Base-by-base conservation (phyloP, 108 stramenopile species). In the Nitzschia sp. region DNA sequence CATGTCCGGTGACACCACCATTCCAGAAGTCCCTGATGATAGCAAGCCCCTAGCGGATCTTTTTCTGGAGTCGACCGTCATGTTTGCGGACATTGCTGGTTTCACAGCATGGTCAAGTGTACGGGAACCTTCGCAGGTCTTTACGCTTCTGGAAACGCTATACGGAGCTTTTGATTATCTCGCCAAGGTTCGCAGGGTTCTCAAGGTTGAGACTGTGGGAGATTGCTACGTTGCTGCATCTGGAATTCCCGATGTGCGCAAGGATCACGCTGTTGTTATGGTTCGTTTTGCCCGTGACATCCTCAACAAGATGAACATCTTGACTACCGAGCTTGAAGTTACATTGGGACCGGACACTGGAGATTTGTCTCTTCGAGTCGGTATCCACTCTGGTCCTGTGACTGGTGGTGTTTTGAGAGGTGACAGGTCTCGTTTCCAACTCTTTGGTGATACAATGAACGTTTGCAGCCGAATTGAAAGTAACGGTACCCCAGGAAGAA, bases 101-200 rank as follows among this genome's bases (percentile, higher is more conserved):
- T 34, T 34, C 29, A 34, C 29, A 34, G 29, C 29, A 3, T 34
- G 29, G 29, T 34, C 29, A 5, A 34, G 29, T 34, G 29, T 34
- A 1, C 29, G 29, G 29, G 29, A 34, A 34, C 29, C 29, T 34
- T 34, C 29, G 29, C 29, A 34, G 29, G 29, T 34, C 29, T 34
- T 34, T 34, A 34, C 29, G 29, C 29, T 85, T 3, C 72, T 85
- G 10, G 84, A 83, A 40, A 63, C 54, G 10, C 51, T 85, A 22
- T 82, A 82, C 60, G 67, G 76, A 71, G 80, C 80, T 22, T 85
- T 85, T 51, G 80, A 84, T 53, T 59, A 38, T 20, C 41, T 82
- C 19, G 83, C 83, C 12, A 63, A 64, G 48, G 19, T 14, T 19
- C 53, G 63, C n/a, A 40, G 59, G 26, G 57, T 58, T 5, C 40